Base-by-base conservation (phyloP, 108 stramenopile species). In the Seminavis robusta region DNA sequence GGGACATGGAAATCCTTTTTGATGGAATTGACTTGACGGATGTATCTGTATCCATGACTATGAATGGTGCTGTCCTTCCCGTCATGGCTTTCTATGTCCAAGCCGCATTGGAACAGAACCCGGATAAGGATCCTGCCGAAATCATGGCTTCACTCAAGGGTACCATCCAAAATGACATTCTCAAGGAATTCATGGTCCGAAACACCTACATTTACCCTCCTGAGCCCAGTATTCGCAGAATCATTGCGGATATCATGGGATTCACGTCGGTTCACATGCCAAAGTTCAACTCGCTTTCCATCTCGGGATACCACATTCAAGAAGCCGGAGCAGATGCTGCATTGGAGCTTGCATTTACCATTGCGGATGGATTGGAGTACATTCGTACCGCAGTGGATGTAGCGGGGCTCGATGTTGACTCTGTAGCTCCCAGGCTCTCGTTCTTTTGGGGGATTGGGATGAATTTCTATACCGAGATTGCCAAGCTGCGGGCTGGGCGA, bases 251-350 rank as follows among this genome's bases (percentile, higher is more conserved):
- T 75, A 95, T 98, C 39, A 95, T 98, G 74, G 97, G 95, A 27
- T 97, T 82, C 76, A 95, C 92, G 7, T 71, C 94, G n/a, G 53
- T 60, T 21, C 68, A 92, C 71, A 97, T 98, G 97, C 97, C 97
- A 25, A 93, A 95, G 43, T 99, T 91, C 78, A 98, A 99, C 67
- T 87, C 84, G 71, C 94, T 99, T 40, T 84, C 81, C 45, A 97
- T 99, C 55, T 83, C 80, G 6, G 98, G 98, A 38, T 99, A 99
- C 73, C 98, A 99, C 72, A 97, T 99, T 89, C 98, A 99, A 74
- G 98, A 98, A 63, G 98, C 98, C 3, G 98, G 98, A 5, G 98
- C 95, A 17, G 95, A 97, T 74, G 89, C 94, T 9, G 92, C 92
- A 25, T 59, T 97, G 6, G 98, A 98, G 63, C 86, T 98, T 47